Evolutionary conservation across 306 rosid species (phyloP).

Genomic region (Fragaria vesca): DNA sequence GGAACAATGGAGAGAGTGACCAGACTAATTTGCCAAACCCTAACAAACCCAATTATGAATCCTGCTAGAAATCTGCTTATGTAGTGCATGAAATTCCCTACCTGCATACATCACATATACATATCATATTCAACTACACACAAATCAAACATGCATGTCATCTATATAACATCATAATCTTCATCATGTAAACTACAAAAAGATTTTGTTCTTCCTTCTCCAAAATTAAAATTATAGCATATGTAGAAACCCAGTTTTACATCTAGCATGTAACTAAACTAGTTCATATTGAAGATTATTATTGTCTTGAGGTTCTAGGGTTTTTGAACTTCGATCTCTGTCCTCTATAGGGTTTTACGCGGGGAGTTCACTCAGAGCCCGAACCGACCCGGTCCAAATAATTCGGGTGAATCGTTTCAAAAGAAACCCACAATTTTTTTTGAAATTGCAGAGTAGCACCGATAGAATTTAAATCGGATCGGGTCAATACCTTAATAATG

Average conservation of each 20-base stretch:
- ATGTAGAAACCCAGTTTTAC: not conserved
- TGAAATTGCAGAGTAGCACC: not conserved
- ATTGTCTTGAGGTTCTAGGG: not conserved
- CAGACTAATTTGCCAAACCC: slow-evolving; percentile 93
- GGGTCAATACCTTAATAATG: not conserved
- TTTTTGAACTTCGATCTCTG: not conserved
- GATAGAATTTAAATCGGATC: not conserved
- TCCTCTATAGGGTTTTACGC: not conserved
- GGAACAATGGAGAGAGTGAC: slow-evolving; percentile 93
- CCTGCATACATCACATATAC: slow-evolving; percentile 43
- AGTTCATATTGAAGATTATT: not conserved
- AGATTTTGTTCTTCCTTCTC: not conserved
- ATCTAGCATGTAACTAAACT: not conserved
- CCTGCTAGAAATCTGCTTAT: slow-evolving; percentile 81
- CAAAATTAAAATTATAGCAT: not conserved
- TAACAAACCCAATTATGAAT: slow-evolving; percentile 70
- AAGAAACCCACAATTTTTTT: not conserved
- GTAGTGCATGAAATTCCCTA: slow-evolving; percentile 91
- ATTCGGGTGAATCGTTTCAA: not conserved
- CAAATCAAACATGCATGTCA: not conserved
- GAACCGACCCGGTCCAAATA: not conserved
- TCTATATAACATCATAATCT: not conserved
- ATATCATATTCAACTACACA: not conserved
- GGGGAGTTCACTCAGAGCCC: not conserved
- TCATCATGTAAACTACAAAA: not conserved